Percentiles rank a stretch among this genome's conserved stretches.
phyloP scores from a whole-genome alignment of 805 yeast genomes.

The Sugiyamaella mastotermitis region DNA sequence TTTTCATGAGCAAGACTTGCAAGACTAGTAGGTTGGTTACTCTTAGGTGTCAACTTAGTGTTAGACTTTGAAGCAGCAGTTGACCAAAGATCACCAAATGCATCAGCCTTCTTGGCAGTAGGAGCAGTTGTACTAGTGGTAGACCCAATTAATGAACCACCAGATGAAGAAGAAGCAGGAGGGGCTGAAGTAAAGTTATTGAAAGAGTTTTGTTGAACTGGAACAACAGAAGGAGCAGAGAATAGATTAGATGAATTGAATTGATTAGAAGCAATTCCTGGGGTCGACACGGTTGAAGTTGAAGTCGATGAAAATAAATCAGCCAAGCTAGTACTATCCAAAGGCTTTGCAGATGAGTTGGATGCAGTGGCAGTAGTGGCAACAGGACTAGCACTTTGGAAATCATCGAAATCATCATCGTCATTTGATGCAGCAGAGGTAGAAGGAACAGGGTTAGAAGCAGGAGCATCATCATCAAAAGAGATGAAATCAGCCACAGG shows the following conservation, averaged over 20 bases:
- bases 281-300: background rate
- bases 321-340: slow-evolving; percentile 13
- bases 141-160: background rate
- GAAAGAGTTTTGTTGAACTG: slow-evolving; percentile 12
- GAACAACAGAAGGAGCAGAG: slow-evolving; percentile 10
- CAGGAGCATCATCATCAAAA: slow-evolving; percentile 23
- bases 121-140: slow-evolving; percentile 11
- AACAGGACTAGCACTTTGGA: slow-evolving; percentile 53
- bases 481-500: slow-evolving; percentile 21
- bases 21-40: slow-evolving; percentile 12
- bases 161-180: slow-evolving; percentile 12
- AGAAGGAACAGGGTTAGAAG: slow-evolving; percentile 21
- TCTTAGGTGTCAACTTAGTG: slow-evolving; percentile 10
- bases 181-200: slow-evolving; percentile 10
- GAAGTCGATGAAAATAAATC: slow-evolving; percentile 19
- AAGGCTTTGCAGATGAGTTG: slow-evolving; percentile 7
- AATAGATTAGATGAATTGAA: background rate
- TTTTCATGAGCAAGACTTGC: slow-evolving; percentile 26
- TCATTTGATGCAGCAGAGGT: slow-evolving; percentile 33
- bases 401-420: slow-evolving; percentile 60
- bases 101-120: slow-evolving; percentile 26
- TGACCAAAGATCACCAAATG: slow-evolving; percentile 36
- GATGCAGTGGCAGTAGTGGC: slow-evolving; percentile 18
- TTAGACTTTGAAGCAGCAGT: slow-evolving; percentile 24
- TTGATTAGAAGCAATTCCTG: background rate